A percentile compares a stretch with the other conserved stretches of the same genome.
phyloP scores from a whole-genome alignment of 2,329 filamentous ascomycete genomes.

The Raffaelea ambrosiae region DNA sequence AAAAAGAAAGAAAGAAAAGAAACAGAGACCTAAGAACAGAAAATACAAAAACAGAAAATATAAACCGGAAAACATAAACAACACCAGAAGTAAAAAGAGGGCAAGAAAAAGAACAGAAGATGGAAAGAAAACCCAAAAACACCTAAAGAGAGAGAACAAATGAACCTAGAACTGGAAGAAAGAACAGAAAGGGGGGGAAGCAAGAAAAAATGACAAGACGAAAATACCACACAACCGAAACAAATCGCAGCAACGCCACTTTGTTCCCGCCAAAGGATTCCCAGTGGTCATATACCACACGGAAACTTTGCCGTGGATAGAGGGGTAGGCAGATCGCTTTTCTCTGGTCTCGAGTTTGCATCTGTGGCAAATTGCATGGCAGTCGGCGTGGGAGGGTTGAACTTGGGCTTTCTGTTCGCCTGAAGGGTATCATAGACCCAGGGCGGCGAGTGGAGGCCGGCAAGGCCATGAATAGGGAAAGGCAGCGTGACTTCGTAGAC shows the following conservation, averaged over 20 bases:
- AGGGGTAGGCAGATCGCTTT: background rate
- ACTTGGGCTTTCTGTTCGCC: background rate
- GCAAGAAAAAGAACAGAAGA: background rate
- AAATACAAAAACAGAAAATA: background rate
- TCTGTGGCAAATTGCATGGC: slow-evolving; percentile 10
- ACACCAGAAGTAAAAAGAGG: background rate
- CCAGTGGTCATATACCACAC: too few species aligned
- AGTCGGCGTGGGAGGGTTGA: slow-evolving; percentile 11
- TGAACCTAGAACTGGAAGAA: background rate
- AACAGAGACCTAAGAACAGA: background rate
- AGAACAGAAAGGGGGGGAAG: background rate
- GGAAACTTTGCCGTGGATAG: background rate
- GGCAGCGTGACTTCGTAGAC: slow-evolving; percentile 11
- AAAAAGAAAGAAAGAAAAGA: background rate
- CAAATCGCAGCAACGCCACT: too few species aligned
- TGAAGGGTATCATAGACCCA: background rate
- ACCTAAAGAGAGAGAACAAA: background rate
- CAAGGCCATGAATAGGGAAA: slow-evolving; percentile 8
- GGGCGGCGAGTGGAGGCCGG: slow-evolving; percentile 1
- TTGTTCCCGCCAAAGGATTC: too few species aligned
- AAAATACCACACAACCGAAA: background rate
- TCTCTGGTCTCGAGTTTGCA: background rate
- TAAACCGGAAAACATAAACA: background rate
- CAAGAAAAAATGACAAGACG: background rate
- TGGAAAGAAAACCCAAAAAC: background rate